phyloP scores from a whole-genome alignment of 805 yeast genomes.

The Lipomyces kockii region DNA sequence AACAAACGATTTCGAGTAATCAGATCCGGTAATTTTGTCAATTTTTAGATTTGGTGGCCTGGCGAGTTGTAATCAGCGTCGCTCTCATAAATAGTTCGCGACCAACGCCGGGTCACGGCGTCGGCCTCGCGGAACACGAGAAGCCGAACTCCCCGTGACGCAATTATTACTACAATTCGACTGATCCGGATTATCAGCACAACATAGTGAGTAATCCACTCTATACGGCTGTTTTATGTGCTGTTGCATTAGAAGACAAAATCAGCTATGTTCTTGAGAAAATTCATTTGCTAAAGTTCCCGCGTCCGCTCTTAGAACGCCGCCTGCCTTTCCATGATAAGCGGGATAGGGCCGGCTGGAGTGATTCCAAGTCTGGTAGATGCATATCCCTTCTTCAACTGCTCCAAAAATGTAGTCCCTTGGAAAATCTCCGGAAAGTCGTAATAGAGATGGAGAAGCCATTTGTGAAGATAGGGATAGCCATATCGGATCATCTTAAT shows the following conservation, averaged over 20 bases:
- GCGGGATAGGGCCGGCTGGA: slow-evolving; percentile 85
- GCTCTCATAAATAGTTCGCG: too few relatives aligned
- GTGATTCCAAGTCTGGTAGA: slow-evolving; percentile 59
- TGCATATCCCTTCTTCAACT: slow-evolving; percentile 88
- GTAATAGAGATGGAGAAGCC: slow-evolving; percentile 89
- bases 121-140: too few relatives aligned
- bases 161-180: too few relatives aligned
- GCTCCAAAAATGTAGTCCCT: slow-evolving; percentile 82
- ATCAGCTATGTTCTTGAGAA: neutral
- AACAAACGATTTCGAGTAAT: neutral
- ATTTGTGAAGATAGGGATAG: slow-evolving; percentile 75
- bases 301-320: neutral
- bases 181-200: too few relatives aligned
- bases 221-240: too few relatives aligned
- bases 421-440: slow-evolving; percentile 67
- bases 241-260: neutral
- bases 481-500: slow-evolving; percentile 76
- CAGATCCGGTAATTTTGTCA: neutral
- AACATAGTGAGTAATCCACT: too few relatives aligned
- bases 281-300: neutral
- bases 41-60: neutral
- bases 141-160: too few relatives aligned
- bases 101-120: too few relatives aligned
- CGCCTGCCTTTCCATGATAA: slow-evolving; percentile 55
- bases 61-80: neutral